Base-by-base conservation (phyloP, 805 yeast genomes). In the Barnettozyma vustinii region DNA sequence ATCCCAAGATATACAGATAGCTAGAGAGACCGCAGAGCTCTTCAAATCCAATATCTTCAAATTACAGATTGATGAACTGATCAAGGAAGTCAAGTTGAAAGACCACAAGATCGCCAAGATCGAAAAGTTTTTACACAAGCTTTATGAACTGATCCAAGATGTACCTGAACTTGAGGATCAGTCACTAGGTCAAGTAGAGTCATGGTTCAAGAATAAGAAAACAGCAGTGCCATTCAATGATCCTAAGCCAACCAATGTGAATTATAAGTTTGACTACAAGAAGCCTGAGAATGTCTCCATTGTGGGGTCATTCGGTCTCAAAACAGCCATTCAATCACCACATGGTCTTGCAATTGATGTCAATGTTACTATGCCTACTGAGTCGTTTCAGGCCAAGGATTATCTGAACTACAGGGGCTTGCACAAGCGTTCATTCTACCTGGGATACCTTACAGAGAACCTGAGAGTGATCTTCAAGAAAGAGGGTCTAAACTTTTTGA, bases 31-130 rank as follows among this genome's bases (percentile, higher is more conserved):
- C 1, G 94, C 96, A 1, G 97, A 91, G 65, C 70, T 92, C 42
- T 94, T 91, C 80, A 89, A 91, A 62, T 89, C 97, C 9, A 94
- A 91, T 67, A 90, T 94, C 48, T 92, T 94, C 81, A 94, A 94
- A 66, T 69, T 94, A 50, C 96, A 94, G 70, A 90, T 94, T 52
- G 98, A 91, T 67, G 98, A 91, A 63, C 72, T 94, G 37, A 71
- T 94, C 57, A 79, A 80, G 56, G 98, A 92, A 66, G 78, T 92
- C 37, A 79, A 80, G 57, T 65, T 91, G 37, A 86, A 86, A 58
- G 92, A 87, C 18, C 66, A 79, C 16, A 83, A 84, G 59, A 76
- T 84, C 40, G 63, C 77, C 45, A 72, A 74, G 44, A 80, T 88
- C 49, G 96, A 88, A 62, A 83, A 81, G 52, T 85, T 84, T 45